Percentiles rank a stretch among this genome's conserved stretches.
Conservation (phyloP, 2,329 filamentous ascomycete species). For the Rhynchosporium secalis region DNA sequence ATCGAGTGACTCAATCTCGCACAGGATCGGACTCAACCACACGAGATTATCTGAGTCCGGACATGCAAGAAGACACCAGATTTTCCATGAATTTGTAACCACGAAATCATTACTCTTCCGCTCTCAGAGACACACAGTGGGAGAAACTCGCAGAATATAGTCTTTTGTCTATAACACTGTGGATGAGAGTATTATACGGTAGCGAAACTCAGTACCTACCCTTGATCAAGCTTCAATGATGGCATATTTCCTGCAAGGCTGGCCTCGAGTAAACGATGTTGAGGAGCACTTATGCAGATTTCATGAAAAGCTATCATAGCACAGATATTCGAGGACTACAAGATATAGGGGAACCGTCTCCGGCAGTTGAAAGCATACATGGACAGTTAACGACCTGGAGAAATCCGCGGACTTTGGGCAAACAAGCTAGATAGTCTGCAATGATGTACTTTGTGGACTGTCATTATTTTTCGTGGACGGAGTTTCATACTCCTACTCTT, state of each 20-base stretch:
- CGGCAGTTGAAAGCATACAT: background rate
- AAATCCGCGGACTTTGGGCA: background rate
- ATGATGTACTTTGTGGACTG: background rate
- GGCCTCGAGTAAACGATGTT: background rate
- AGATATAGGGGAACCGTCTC: background rate
- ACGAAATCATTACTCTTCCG: background rate
- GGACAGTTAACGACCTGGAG: background rate
- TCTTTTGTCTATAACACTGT: background rate
- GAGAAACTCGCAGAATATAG: background rate
- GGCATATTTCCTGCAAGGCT: background rate
- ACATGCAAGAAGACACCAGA: background rate
- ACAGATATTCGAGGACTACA: background rate
- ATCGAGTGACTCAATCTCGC: too few relatives aligned
- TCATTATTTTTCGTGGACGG: background rate
- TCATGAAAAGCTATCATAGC: background rate
- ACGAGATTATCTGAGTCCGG: background rate
- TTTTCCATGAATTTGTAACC: background rate
- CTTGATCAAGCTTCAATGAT: background rate
- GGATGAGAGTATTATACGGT: background rate
- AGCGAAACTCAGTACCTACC: too few relatives aligned
- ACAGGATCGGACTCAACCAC: too few relatives aligned
- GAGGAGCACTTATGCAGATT: background rate
- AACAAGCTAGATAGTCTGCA: background rate
- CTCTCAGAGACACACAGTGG: background rate
- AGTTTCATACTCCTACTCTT: background rate